Percentiles rank a stretch among this genome's conserved stretches.
Conservation (phyloP, 2,329 filamentous ascomycete genomes). For the Colletotrichum sp. region DNA sequence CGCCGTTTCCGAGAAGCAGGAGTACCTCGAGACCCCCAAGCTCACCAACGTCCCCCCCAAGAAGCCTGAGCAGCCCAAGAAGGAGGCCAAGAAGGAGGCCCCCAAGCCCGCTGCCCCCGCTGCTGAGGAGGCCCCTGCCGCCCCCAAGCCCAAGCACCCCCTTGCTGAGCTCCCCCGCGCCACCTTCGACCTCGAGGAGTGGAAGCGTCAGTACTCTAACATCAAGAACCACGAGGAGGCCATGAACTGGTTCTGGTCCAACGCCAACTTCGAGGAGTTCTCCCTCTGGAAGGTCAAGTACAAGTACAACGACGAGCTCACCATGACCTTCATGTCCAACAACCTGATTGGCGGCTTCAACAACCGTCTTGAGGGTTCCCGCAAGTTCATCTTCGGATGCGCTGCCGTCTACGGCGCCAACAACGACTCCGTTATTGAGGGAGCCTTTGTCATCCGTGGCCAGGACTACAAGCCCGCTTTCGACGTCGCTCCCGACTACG, state of each 20-base stretch:
- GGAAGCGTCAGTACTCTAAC: constrained; percentile 99
- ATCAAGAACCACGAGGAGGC: constrained; percentile 69
- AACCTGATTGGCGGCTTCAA: constrained; percentile 99
- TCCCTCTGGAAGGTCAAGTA: constrained; percentile 93
- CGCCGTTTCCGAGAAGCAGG: constrained; percentile 75
- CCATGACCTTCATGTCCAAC: constrained; percentile 97
- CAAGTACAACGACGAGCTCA: constrained; percentile 99
- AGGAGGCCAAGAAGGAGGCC: constrained; percentile 48
- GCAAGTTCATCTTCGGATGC: constrained; percentile 96
- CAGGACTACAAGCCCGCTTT: constrained; percentile 87
- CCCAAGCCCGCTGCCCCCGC: constrained; percentile 43
- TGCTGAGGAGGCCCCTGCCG: constrained; percentile 56
- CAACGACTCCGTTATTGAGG: constrained; percentile 90
- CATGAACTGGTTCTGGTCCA: constrained; percentile 98
- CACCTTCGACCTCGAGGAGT: constrained; percentile 88
- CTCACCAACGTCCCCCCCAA: constrained; percentile 73
- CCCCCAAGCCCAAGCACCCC: constrained; percentile 96
- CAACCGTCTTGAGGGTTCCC: constrained; percentile 92
- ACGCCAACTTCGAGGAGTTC: constrained; percentile 93
- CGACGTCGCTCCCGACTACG: constrained; percentile 95
- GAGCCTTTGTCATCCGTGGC: constrained; percentile 94
- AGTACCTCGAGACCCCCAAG: constrained; percentile 84
- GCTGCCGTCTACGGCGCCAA: constrained; percentile 86
- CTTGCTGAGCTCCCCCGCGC: constrained; percentile 83
- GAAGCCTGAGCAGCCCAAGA: constrained; percentile 77